Percentiles rank a stretch among this genome's conserved stretches.
phyloP scores from a whole-genome alignment of 768 basidiomycete genomes.

The Russula foetens region DNA sequence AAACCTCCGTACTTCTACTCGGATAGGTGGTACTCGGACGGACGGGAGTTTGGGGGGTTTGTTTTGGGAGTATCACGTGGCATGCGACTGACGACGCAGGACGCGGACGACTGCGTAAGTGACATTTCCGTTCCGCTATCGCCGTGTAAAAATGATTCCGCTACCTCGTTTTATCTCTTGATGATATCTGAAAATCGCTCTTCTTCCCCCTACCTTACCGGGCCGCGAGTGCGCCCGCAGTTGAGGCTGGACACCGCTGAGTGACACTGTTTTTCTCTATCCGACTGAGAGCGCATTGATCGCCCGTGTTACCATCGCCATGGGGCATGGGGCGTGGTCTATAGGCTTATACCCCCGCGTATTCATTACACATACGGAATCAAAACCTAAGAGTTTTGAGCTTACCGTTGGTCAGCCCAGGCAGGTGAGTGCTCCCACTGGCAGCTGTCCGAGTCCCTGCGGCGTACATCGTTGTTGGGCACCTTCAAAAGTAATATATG shows the following conservation, averaged over 20 bases:
- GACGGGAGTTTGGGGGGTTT: slow-evolving; percentile 8
- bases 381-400: neutral
- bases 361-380: neutral
- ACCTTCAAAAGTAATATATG: slow-evolving; percentile 1
- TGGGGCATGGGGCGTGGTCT: slow-evolving; percentile 15
- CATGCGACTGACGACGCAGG: slow-evolving; percentile 4
- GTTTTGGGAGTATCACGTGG: slow-evolving; percentile 2
- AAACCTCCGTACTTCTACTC: slow-evolving; percentile 5
- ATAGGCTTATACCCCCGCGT: slow-evolving; percentile 7
- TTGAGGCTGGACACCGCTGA: slow-evolving; percentile 14
- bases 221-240: neutral
- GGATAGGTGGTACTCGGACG: neutral
- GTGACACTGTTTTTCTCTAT: slow-evolving; percentile 9
- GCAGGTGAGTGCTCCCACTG: slow-evolving; percentile 10
- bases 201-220: slow-evolving; percentile 7
- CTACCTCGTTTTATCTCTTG: slow-evolving; percentile 14
- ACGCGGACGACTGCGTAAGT: slow-evolving; percentile 12
- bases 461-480: neutral
- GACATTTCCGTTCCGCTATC: slow-evolving; percentile 5
- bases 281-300: slow-evolving; percentile 16
- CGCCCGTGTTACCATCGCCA: slow-evolving; percentile 13
- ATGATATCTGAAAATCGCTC: slow-evolving; percentile 18
- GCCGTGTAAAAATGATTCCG: slow-evolving; percentile 17
- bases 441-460: neutral
- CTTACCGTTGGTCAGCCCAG: neutral